Evolutionary conservation across 2,329 filamentous ascomycete species (phyloP).

Genomic region (Cytospora piceae): DNA sequence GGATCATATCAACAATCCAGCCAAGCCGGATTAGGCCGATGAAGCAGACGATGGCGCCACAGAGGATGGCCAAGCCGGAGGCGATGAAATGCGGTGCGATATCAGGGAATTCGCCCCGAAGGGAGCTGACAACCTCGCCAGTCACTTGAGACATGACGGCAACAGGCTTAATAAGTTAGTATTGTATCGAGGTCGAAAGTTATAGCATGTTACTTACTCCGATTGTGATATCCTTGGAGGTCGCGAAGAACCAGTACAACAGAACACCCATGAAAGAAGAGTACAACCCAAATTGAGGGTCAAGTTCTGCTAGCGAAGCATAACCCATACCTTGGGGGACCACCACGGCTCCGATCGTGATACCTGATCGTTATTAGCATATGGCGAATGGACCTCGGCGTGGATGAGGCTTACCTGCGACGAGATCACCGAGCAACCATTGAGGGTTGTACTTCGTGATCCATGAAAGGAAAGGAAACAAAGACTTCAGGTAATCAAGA

Average conservation of each 20-base stretch:
- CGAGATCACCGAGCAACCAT: conserved; percentile 87
- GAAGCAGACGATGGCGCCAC: conserved; percentile 74
- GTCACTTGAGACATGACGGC: conserved; percentile 93
- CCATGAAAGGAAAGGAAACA: conserved; percentile 93
- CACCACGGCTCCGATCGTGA: conserved; percentile 68
- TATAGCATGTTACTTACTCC: conserved; percentile 61
- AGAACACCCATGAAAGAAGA: conserved; percentile 96
- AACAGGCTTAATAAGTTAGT: conserved; percentile 65
- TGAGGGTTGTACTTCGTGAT: conserved; percentile 84
- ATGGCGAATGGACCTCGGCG: conserved; percentile 21
- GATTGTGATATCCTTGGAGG: conserved; percentile 97
- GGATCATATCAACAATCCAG: conserved; percentile 92
- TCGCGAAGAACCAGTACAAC: conserved; percentile 97
- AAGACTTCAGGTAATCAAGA: conserved; percentile 63
- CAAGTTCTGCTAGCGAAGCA: conserved; percentile 79
- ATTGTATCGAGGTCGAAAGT: conserved; percentile 29
- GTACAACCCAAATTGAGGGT: conserved; percentile 83
- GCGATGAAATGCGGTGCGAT: conserved; percentile 70
- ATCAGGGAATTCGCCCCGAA: conserved; percentile 59
- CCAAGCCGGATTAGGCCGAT: conserved; percentile 81
- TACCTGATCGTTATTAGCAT: conserved; percentile 39
- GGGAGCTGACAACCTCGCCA: conserved; percentile 76
- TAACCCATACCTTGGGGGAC: conserved; percentile 99
- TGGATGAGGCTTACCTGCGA: conserved; percentile 67
- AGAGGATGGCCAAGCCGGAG: conserved; percentile 75